Base-by-base conservation (phyloP, 2,329 filamentous ascomycete genomes). In the Thelonectria discophora region DNA sequence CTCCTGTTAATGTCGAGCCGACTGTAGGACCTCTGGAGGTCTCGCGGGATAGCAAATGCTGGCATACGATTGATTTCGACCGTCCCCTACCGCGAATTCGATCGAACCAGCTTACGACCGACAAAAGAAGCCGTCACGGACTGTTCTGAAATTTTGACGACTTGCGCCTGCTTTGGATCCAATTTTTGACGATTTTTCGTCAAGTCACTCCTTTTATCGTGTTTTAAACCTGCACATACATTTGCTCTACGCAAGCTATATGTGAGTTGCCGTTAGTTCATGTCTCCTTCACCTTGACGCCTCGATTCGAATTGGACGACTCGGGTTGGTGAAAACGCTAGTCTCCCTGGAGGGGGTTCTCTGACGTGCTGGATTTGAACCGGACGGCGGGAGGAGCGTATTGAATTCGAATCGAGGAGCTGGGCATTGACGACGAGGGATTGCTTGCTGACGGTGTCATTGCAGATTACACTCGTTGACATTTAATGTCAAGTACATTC, bases 401-500 rank as follows among this genome's bases (percentile, higher is more conserved):
- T 34, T 37, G 34, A 37, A 37, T 11, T 6, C 12, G 34, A 37
- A 37, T 37, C 34, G 34, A 37, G 34, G 15, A 1, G 34, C 12
- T 37, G 34, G 15, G 15, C 12, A 13, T 13, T 42, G n/a, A 13
- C 24, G 5, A 32, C 3, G 5, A 24, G 21, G 30, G 17, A 18
- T 55, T 13, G 9, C 8, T 15, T 4, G 53, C 69, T 71, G 51
- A 72, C 63, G 2, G 21, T 21, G 6, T 7, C 11, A 12, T 17
- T 12, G 2, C 32, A 75, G 72, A 74, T 62, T 69, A 82, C 83
- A 74, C 78, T 85, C 81, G 72, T 86, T 85, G 80, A 82, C 78
- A 79, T 65, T 68, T 74, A 70, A 74, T 79, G 83, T 86, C 84
- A 86, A 84, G 80, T 85, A 84, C 84, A 84, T 79, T 87, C 85